Conservation (phyloP, 306 rosid genomes). For the Neltuma alba region DNA sequence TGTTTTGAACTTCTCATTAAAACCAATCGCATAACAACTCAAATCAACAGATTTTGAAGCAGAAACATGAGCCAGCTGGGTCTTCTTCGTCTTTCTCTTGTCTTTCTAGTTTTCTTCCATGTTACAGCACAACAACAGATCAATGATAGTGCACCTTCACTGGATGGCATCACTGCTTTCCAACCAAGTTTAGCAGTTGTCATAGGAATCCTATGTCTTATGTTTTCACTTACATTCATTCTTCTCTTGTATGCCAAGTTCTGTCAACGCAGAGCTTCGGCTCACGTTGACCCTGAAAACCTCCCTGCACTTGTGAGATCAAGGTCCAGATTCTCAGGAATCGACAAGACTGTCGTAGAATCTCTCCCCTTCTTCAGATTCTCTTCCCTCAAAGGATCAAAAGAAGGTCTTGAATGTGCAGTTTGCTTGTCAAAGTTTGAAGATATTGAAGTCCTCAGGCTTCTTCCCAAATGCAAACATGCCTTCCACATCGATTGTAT, state of each 20-base stretch:
- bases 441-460: slow-evolving; percentile 79
- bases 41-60: neutral
- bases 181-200: slow-evolving; percentile 81
- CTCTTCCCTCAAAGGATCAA: slow-evolving; percentile 82
- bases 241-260: slow-evolving; percentile 69
- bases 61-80: slow-evolving; percentile 49
- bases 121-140: slow-evolving; percentile 51
- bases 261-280: slow-evolving; percentile 49
- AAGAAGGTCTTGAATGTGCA: slow-evolving; percentile 84
- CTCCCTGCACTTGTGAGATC: slow-evolving; percentile 40
- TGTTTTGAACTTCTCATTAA: slow-evolving; percentile 30
- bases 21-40: slow-evolving; percentile 31
- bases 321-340: slow-evolving; percentile 78
- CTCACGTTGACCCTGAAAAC: slow-evolving; percentile 27
- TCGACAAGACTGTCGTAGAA: slow-evolving; percentile 83
- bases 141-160: neutral
- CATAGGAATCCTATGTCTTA: slow-evolving; percentile 53
- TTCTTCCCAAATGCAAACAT: slow-evolving; percentile 89
- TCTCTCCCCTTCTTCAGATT: slow-evolving; percentile 91
- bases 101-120: slow-evolving; percentile 37
- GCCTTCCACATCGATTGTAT: slow-evolving; percentile 90
- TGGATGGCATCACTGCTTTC: slow-evolving; percentile 40
- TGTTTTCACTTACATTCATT: slow-evolving; percentile 67
- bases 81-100: slow-evolving; percentile 35
- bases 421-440: slow-evolving; percentile 87